Evolutionary conservation across 192 early-diverging fungal species (phyloP), one percentile per base, ranked within the genome.

Genomic region (Umbelopsis sp.): DNA sequence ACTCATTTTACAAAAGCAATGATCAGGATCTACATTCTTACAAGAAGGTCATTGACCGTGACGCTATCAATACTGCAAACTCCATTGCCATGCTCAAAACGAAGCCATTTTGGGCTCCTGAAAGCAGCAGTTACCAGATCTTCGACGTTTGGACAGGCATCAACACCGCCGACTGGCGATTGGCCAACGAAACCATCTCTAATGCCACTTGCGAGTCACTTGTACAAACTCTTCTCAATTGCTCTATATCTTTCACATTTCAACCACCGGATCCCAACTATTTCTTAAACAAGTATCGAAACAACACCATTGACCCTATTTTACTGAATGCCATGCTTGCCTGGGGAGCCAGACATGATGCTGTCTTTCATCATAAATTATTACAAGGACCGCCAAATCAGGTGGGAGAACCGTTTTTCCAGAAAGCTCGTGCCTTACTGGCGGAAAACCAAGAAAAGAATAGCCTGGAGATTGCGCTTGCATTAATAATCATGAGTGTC

Each of bases 361-460:
- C 55, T 16, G 55, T 61, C 12, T 61, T 61, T 33, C 55, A 61
- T 12, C 55, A 61, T 16, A 61, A 61, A 18, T 8, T 61, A 18
- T 35, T 61, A 61, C 55, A 61, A 61, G 55, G 55, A 15, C 55
- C 55, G 25, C 55, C 55, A 18, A 61, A 61, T 25, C 55, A 61
- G 30, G 55, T 61, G 25, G 55, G 55, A 13, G 55, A 61, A 25
- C 55, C 55, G 12, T 61, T 61, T 16, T 61, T 61, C 30, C 55
- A 61, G 30, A 61, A 61, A 61, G 55, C 55, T 5, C 55, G 55
- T 3, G 55, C 55, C 18, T n/a, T 61, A 30, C 30, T 61, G 4
- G 23, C 21, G 15, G 55, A 61, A 18, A 35, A 22, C 30, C 23
- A 61, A 15, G 55, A 61, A 13, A 61, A 61, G 55, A 61, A 15